Conservation (phyloP, 805 yeast genomes). For the Candida boidinii region DNA sequence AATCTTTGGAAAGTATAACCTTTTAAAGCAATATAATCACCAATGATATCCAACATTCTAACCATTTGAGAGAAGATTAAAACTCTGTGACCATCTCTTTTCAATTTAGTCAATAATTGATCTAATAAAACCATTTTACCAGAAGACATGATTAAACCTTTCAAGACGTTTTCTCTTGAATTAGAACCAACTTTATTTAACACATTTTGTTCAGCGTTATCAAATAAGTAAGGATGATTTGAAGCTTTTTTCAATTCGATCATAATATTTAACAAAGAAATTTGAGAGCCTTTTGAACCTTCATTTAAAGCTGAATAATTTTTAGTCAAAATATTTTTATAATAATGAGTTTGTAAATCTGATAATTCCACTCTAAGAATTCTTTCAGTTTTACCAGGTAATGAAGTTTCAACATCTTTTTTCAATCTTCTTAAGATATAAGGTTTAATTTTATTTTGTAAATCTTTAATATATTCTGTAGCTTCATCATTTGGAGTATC, state of each 20-base stretch:
- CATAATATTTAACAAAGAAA: conserved; percentile 86
- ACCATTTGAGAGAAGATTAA: conserved; percentile 97
- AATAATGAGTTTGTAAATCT: conserved; percentile 91
- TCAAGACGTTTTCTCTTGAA: conserved; percentile 70
- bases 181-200: conserved; percentile 49
- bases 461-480: conserved; percentile 77
- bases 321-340: conserved; percentile 85
- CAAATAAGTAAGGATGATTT: conserved; percentile 93
- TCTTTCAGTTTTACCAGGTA: conserved; percentile 93
- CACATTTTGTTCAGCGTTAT: conserved; percentile 82
- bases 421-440: conserved; percentile 88
- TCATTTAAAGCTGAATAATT: conserved; percentile 88
- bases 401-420: conserved; percentile 94
- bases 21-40: conserved; percentile 83
- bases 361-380: conserved; percentile 92
- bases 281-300: conserved; percentile 71
- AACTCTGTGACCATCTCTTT: conserved; percentile 93
- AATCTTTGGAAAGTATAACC: conserved; percentile 86
- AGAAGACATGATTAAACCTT: conserved; percentile 94
- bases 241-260: conserved; percentile 94
- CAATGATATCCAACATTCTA: conserved; percentile 86
- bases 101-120: conserved; percentile 73
- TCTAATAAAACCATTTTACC: conserved; percentile 97
- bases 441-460: conserved; percentile 82
- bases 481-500: conserved; percentile 83